Conservation (phyloP, 805 yeast genomes). For the Pichia heedii region DNA sequence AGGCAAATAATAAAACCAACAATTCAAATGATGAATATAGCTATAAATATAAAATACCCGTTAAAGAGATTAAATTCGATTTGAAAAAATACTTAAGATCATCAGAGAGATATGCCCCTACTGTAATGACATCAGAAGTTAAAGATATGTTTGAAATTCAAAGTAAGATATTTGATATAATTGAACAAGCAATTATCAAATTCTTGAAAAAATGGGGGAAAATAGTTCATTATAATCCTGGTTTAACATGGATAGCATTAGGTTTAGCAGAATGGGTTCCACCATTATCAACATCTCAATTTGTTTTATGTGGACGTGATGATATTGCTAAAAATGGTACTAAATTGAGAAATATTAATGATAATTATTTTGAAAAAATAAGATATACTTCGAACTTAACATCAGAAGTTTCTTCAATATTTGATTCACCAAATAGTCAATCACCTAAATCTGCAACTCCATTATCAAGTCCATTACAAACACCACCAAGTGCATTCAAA, state of each 20-base stretch:
- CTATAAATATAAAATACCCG: constrained; percentile 18
- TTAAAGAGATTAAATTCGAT: constrained; percentile 42
- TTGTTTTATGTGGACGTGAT: constrained; percentile 50
- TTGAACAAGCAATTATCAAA: constrained; percentile 52
- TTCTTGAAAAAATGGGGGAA: constrained; percentile 76
- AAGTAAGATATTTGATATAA: constrained; percentile 41
- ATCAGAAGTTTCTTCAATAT: constrained; percentile 14
- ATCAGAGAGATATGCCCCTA: constrained; percentile 28
- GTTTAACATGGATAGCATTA: constrained; percentile 80
- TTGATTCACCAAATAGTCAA: constrained; percentile 18
- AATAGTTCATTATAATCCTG: constrained; percentile 67
- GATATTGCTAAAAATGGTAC: constrained; percentile 30
- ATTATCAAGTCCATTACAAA: constrained; percentile 14
- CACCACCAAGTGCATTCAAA: constrained; percentile 18
- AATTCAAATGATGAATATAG: background rate
- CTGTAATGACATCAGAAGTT: constrained; percentile 21
- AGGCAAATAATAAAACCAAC: constrained; percentile 9
- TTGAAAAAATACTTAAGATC: constrained; percentile 51
- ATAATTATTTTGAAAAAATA: constrained; percentile 24
- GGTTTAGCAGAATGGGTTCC: constrained; percentile 88
- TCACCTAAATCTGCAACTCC: constrained; percentile 23
- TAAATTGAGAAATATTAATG: constrained; percentile 27
- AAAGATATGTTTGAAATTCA: constrained; percentile 35
- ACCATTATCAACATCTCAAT: constrained; percentile 43
- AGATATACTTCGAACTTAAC: constrained; percentile 14